A percentile compares a stretch with the other conserved stretches of the same genome.
These are phyloP conservation scores for Monilinia laxa DNA, from an alignment of 2,329 filamentous ascomycete species.

Conservation along the genomic window DNA sequence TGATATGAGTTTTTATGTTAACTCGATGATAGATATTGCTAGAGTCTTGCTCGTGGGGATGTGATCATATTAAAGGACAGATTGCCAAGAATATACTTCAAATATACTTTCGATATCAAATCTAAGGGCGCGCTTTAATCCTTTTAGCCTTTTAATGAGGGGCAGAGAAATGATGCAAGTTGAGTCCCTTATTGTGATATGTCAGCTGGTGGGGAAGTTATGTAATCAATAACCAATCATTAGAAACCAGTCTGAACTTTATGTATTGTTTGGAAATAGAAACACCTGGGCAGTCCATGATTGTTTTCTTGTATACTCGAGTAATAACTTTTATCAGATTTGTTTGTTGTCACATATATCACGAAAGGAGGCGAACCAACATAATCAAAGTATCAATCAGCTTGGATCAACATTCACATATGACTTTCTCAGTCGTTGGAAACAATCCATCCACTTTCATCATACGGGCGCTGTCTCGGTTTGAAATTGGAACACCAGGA, in stretches of 20 bases:
- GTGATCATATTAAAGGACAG: background rate
- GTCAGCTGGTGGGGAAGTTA: background rate
- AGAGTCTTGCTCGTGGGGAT: background rate
- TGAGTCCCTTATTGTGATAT: background rate
- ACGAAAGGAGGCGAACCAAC: too few relatives aligned
- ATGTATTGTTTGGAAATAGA: too few relatives aligned
- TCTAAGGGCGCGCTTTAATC: background rate
- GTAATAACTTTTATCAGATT: too few relatives aligned
- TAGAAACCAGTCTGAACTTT: background rate
- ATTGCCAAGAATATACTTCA: background rate
- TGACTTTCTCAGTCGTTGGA: too few relatives aligned
- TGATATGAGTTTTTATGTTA: background rate
- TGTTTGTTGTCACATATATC: too few relatives aligned
- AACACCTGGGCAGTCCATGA: too few relatives aligned
- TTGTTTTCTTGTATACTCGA: too few relatives aligned
- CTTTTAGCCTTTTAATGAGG: background rate
- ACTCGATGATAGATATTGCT: background rate
- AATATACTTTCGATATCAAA: background rate
- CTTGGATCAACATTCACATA: too few relatives aligned
- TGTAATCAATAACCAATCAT: conserved; percentile 2
- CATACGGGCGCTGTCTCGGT: too few relatives aligned
- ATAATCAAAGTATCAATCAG: too few relatives aligned
- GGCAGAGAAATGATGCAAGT: conserved; percentile 4
- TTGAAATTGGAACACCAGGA: too few relatives aligned
- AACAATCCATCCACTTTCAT: too few relatives aligned